Conservation (phyloP, 345 rosid species). For the Arabidopsis thaliana region TAIR10.1 NC_003070.9:13278001-13278500, state of each 20-base stretch:
- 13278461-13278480: conserved; percentile 85
- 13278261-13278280: conserved; percentile 71
- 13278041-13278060: background rate
- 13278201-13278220: conserved; percentile 88
- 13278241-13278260: conserved; percentile 67
- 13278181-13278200: conserved; percentile 97
- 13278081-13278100: conserved; percentile 17
- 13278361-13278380: conserved; percentile 76
- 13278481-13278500: conserved; percentile 51
- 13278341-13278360: conserved; percentile 90
- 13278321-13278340: conserved; percentile 71
- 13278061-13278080: background rate
- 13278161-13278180: conserved; percentile 84
- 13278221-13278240: conserved; percentile 87
- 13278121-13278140: conserved; percentile 73
- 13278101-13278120: conserved; percentile 52
- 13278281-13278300: conserved; percentile 95
- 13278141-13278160: conserved; percentile 72
- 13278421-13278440: background rate
- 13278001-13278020: conserved; percentile 79
- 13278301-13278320: conserved; percentile 74
- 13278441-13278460: background rate
- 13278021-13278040: conserved; percentile 36
- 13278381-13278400: conserved; percentile 55
- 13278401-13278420: background rate